Conservation (phyloP, 768 basidiomycete species). For the Mycena polygramma region DNA sequence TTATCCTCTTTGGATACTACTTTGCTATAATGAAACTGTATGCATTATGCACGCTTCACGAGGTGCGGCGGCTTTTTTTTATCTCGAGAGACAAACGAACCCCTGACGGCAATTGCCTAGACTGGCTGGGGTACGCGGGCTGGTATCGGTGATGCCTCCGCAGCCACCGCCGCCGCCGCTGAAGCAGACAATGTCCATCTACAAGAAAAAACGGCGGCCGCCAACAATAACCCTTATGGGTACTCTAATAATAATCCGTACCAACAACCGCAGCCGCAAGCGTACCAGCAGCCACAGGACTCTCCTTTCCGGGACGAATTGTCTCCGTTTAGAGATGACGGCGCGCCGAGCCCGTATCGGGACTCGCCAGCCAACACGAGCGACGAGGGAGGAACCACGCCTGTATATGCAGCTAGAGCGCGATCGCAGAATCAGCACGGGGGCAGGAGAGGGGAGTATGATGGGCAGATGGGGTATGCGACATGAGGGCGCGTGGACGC, state of each 20-base stretch:
- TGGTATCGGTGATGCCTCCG: constrained; percentile 87
- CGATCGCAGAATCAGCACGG: constrained; percentile 23
- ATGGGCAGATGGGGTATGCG: constrained; percentile 32
- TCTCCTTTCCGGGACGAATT: constrained; percentile 38
- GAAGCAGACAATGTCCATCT: constrained; percentile 50
- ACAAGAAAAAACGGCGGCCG: constrained; percentile 43
- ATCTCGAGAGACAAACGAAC: neutral
- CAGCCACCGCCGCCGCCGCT: constrained; percentile 79
- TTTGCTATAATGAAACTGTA: constrained; percentile 97
- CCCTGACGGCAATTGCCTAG: constrained; percentile 49
- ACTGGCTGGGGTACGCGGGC: constrained; percentile 97
- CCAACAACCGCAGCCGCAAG: constrained; percentile 40
- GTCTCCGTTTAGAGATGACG: constrained; percentile 34
- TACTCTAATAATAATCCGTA: constrained; percentile 46
- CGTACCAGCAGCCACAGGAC: constrained; percentile 33
- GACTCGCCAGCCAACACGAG: constrained; percentile 29
- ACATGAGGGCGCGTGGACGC: constrained; percentile 17
- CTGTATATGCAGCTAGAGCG: constrained; percentile 33
- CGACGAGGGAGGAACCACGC: constrained; percentile 34
- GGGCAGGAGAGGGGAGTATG: constrained; percentile 25
- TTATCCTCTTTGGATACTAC: constrained; percentile 92
- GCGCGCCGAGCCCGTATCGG: constrained; percentile 31
- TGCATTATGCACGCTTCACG: constrained; percentile 90
- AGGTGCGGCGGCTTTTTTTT: constrained; percentile 56
- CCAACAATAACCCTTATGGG: constrained; percentile 32